Evolutionary conservation across 2,329 filamentous ascomycete species (phyloP).

Genomic region (Neopestalotiopsis sp.): DNA sequence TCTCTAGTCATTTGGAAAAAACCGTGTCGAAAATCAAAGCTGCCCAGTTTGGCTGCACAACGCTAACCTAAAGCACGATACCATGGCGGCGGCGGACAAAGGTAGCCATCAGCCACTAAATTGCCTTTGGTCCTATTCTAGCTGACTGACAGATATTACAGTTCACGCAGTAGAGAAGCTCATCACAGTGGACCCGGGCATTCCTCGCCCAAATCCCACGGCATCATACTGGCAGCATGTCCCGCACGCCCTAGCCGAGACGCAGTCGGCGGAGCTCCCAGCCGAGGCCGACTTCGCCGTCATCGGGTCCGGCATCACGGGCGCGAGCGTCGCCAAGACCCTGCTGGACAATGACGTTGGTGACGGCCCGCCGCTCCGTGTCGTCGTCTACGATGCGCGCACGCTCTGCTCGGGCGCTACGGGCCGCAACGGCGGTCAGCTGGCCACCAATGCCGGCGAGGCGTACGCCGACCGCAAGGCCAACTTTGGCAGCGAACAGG

Average conservation of each 20-base stretch:
- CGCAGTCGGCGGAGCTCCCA: not conserved
- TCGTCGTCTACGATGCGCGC: not conserved
- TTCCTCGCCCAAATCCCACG: not conserved
- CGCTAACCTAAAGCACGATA: no score
- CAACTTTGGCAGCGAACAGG: not conserved
- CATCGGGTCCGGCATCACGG: not conserved
- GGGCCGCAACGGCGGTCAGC: not conserved
- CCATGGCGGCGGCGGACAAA: no score
- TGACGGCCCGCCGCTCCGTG: not conserved
- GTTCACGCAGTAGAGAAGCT: no score
- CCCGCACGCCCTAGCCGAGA: not conserved
- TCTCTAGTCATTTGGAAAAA: no score
- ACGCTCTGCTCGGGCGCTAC: not conserved
- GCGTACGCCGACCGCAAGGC: not conserved
- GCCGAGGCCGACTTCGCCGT: not conserved
- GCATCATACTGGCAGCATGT: conserved; percentile 6
- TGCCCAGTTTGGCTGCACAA: no score
- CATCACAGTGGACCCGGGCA: no score
- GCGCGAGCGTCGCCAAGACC: not conserved
- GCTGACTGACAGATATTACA: no score
- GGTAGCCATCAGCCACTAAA: no score
- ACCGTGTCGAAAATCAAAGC: no score
- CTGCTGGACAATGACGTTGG: not conserved
- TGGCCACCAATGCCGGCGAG: not conserved
- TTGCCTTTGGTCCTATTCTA: no score